Evolutionary conservation across 495 filamentous ascomycete species (phyloP), one percentile per base, ranked within the genome.

Genomic region (Platismatia glauca): DNA sequence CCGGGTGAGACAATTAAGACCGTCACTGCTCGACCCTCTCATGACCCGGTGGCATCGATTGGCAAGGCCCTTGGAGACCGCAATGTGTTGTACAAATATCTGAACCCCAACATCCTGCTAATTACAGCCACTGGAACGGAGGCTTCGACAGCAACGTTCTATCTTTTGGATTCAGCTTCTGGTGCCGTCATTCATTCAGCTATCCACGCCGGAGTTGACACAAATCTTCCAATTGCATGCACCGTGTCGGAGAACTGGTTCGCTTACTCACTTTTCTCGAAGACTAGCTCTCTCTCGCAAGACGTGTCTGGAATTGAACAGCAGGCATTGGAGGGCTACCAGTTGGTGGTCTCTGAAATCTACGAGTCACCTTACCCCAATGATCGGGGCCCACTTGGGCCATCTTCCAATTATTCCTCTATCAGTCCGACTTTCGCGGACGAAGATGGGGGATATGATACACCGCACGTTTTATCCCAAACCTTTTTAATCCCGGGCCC

Each of bases 201-300:
- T 53, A 84, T 78, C 4, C 88, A 96, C 70, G 71, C 80, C 20
- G 87, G 84, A 20, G 85, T 95, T 39, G 95, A 97, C 71, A 78
- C 82, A 1, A 79, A 75, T 13, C 87, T 90, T 66, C 83, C 87
- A 3, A 90, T 97, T 65, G 74, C 85, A 27, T 89, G 89, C 41
- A 82, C 81, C 38, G 76, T 97, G 35, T 87, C 90, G 7, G 94
- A 97, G 77, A 97, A 99, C 77, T 97, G 92, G 91, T 90, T 96
- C 72, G 79, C 89, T 33, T 96, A 94, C 78, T 87, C 90, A n/a
- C 89, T 92, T 76, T 93, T 81, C 70, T 84, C 81, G 43, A 80
- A 89, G 60, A 76, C 81, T 33, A 59, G 62, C 64, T 69, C 76
- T 1, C 66, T 78, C 29, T 76, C 78, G 7, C 76, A 80, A 34